Conservation (phyloP, 805 yeast genomes). For the Hagleromyces aurorensis region DNA sequence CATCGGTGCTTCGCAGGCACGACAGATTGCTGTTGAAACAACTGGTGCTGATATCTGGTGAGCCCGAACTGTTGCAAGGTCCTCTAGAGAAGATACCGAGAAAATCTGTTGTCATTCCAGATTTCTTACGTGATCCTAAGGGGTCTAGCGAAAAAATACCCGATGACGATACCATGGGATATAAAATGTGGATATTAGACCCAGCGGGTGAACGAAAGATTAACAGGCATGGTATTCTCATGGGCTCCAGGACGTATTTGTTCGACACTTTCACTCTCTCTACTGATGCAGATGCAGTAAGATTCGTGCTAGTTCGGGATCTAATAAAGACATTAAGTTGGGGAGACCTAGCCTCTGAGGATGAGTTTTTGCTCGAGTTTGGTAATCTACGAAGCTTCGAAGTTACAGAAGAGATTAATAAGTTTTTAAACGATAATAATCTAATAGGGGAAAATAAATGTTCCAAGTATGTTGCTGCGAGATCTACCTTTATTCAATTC, state of each 20-base stretch:
- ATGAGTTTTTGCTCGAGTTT: slow-evolving; percentile 37
- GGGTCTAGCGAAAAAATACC: slow-evolving; percentile 7
- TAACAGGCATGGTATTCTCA: slow-evolving; percentile 32
- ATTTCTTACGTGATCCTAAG: too few relatives aligned
- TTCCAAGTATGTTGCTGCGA: slow-evolving; percentile 32
- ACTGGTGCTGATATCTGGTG: slow-evolving; percentile 12
- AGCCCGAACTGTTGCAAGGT: slow-evolving; percentile 17
- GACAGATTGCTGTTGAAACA: slow-evolving; percentile 21
- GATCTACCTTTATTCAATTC: slow-evolving; percentile 39
- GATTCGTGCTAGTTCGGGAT: slow-evolving; percentile 31
- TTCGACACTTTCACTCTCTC: slow-evolving; percentile 37
- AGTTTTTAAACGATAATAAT: slow-evolving; percentile 30
- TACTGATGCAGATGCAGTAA: slow-evolving; percentile 30
- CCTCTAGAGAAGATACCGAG: slow-evolving; percentile 17
- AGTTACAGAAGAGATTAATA: slow-evolving; percentile 33
- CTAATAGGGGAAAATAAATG: slow-evolving; percentile 23
- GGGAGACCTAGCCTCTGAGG: slow-evolving; percentile 36
- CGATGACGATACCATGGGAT: slow-evolving; percentile 8
- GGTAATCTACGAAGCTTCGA: slow-evolving; percentile 32
- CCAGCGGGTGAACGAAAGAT: slow-evolving; percentile 41
- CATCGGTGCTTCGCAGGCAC: slow-evolving; percentile 11
- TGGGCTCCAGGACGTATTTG: slow-evolving; percentile 34
- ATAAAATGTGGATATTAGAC: slow-evolving; percentile 27
- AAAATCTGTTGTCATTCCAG: slow-evolving; percentile 14
- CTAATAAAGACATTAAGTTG: slow-evolving; percentile 36